Conservation (phyloP, 257 asterid genomes). For the Fraxinus americana region DNA sequence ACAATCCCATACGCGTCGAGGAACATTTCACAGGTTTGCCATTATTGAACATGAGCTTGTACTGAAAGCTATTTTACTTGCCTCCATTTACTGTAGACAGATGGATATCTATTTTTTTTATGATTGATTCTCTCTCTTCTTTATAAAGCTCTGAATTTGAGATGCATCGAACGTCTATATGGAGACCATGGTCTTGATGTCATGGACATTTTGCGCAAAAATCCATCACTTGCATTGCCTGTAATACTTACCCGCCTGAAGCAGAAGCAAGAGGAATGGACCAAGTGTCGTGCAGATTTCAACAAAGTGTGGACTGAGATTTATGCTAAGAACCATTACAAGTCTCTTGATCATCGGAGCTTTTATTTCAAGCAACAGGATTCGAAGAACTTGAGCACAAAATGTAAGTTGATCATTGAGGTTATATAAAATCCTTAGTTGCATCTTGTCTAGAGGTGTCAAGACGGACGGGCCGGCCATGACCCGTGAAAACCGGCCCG, state of each 20-base stretch:
- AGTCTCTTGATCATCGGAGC: conserved; percentile 98
- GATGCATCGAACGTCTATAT: conserved; percentile 96
- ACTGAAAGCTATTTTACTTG: conserved; percentile 8
- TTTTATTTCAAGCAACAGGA: conserved; percentile 99
- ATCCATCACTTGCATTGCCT: conserved; percentile 73
- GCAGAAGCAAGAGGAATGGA: conserved; percentile 99
- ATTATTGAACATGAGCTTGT: conserved; percentile 18
- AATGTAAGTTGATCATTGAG: conserved; percentile 60
- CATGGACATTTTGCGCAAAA: conserved; percentile 88
- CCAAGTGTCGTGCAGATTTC: conserved; percentile 82
- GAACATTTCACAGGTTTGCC: conserved; percentile 86
- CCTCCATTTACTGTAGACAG: not conserved
- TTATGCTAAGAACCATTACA: conserved; percentile 87
- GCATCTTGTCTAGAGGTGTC: conserved; percentile 3
- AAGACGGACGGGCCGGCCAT: too few species aligned
- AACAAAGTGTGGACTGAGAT: conserved; percentile 98
- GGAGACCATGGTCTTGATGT: conserved; percentile 99
- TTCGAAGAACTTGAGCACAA: conserved; percentile 88
- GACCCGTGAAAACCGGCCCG: too few species aligned
- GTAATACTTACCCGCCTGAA: conserved; percentile 84
- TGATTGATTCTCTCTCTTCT: conserved; percentile 29
- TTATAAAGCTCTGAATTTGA: conserved; percentile 67
- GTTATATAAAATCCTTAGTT: conserved; percentile 12
- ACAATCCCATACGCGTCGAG: conserved; percentile 66
- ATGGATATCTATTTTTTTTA: not conserved